Evolutionary conservation across 495 filamentous ascomycete genomes (phyloP).

Genomic region (Talaromyces borbonicus): DNA sequence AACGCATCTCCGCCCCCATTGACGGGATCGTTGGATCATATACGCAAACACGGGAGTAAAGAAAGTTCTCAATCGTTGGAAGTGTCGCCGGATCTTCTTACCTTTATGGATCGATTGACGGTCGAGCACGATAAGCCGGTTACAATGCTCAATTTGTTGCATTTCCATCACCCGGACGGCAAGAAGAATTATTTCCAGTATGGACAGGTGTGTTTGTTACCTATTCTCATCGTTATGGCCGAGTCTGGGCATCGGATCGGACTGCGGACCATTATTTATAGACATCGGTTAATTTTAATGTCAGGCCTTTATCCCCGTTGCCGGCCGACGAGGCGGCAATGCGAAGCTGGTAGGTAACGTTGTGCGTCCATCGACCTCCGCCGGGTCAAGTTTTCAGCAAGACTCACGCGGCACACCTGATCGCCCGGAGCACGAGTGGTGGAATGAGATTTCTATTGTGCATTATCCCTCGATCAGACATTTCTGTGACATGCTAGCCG

Average conservation of each 20-base stretch:
- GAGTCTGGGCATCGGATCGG: too few species aligned
- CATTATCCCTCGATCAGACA: slow-evolving; percentile 56
- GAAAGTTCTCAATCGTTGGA: slow-evolving; percentile 43
- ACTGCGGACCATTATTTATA: background rate
- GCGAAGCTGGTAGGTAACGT: slow-evolving; percentile 57
- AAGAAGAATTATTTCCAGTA: slow-evolving; percentile 49
- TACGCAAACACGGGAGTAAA: slow-evolving; percentile 18
- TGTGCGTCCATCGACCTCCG: slow-evolving; percentile 17
- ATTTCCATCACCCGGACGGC: slow-evolving; percentile 41
- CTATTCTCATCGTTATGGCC: background rate
- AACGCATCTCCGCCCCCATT: slow-evolving; percentile 27
- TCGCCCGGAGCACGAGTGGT: slow-evolving; percentile 29
- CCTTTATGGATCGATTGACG: slow-evolving; percentile 34
- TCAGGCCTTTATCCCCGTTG: slow-evolving; percentile 44
- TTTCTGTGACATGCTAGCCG: slow-evolving; percentile 55
- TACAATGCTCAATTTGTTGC: slow-evolving; percentile 60
- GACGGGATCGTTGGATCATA: slow-evolving; percentile 27
- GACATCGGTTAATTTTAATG: background rate
- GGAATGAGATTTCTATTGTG: slow-evolving; percentile 52
- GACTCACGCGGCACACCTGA: slow-evolving; percentile 19
- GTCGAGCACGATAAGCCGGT: slow-evolving; percentile 36
- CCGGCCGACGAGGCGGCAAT: slow-evolving; percentile 42
- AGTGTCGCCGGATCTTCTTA: slow-evolving; percentile 36
- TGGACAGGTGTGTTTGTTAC: slow-evolving; percentile 20
- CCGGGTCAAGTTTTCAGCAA: slow-evolving; percentile 8